Conservation (phyloP, 805 yeast species). For the Tetrapisispora fleetii region DNA sequence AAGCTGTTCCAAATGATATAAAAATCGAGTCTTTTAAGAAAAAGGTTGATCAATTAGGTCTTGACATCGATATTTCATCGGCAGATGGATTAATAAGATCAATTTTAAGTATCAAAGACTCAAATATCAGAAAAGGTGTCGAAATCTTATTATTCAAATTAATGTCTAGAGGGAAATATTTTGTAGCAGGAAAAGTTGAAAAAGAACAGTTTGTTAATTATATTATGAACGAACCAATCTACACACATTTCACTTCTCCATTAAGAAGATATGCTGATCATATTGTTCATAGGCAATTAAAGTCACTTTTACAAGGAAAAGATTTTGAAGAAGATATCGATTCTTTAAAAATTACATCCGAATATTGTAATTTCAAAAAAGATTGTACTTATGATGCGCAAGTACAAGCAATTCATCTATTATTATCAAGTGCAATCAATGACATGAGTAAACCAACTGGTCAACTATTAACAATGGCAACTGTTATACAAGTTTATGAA, state of each 20-base stretch:
- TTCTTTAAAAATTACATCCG: conserved; percentile 70
- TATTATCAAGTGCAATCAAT: conserved; percentile 74
- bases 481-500: conserved; percentile 87
- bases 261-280: conserved; percentile 85
- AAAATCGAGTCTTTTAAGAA: conserved; percentile 72
- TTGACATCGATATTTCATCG: conserved; percentile 64
- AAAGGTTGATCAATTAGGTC: conserved; percentile 56
- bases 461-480: conserved; percentile 74
- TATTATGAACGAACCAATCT: conserved; percentile 70
- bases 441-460: conserved; percentile 66
- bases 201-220: conserved; percentile 71
- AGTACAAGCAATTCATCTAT: conserved; percentile 85
- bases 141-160: conserved; percentile 76
- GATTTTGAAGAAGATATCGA: conserved; percentile 50
- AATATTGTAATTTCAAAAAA: conserved; percentile 89
- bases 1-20: conserved; percentile 70
- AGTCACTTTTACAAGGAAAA: conserved; percentile 41
- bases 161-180: conserved; percentile 77
- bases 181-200: conserved; percentile 79
- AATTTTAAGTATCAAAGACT: conserved; percentile 52
- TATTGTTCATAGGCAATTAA: conserved; percentile 86
- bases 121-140: conserved; percentile 55
- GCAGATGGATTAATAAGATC: conserved; percentile 66
- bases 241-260: conserved; percentile 95
- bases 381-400: conserved; percentile 91